Evolutionary conservation across 2,329 filamentous ascomycete species (phyloP).

Genomic region (Penicillium freii): DNA sequence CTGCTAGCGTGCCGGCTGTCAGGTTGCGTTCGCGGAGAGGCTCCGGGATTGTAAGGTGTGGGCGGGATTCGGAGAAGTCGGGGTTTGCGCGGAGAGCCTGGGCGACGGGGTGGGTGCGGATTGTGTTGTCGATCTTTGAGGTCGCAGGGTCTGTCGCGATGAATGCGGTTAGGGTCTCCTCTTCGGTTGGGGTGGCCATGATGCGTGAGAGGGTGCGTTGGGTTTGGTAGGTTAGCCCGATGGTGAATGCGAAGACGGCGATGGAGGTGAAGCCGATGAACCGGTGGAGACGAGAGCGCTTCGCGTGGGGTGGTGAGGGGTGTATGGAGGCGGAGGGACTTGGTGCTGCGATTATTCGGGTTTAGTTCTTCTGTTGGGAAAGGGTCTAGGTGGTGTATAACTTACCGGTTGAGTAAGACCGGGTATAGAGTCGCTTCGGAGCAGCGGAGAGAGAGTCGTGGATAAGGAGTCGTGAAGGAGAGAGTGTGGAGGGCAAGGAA

Average conservation of each 20-base stretch:
- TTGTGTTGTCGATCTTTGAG: conserved; percentile 66
- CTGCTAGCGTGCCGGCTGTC: conserved; percentile 75
- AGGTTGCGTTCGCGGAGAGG: conserved; percentile 70
- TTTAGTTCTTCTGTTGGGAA: background rate
- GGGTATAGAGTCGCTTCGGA: background rate
- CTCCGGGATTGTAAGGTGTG: conserved; percentile 80
- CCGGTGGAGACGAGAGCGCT: conserved; percentile 34
- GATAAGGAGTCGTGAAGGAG: conserved; percentile 14
- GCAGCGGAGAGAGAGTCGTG: background rate
- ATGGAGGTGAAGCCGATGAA: conserved; percentile 38
- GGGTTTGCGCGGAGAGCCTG: conserved; percentile 64
- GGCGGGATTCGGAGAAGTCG: conserved; percentile 71
- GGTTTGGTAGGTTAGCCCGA: conserved; percentile 32
- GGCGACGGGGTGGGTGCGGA: conserved; percentile 73
- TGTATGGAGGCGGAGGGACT: conserved; percentile 4
- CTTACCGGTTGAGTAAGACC: conserved; percentile 14
- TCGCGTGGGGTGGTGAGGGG: conserved; percentile 17
- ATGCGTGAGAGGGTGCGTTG: conserved; percentile 28
- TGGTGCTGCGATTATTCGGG: conserved; percentile 1
- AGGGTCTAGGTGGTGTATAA: background rate
- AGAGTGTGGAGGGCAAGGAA: conserved; percentile 22
- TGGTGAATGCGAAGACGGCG: conserved; percentile 34
- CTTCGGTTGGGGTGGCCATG: conserved; percentile 55
- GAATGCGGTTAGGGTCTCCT: conserved; percentile 70
- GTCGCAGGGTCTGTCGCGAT: conserved; percentile 53